Conservation (phyloP, 2,329 filamentous ascomycete species). For the Alternaria alternata region DNA sequence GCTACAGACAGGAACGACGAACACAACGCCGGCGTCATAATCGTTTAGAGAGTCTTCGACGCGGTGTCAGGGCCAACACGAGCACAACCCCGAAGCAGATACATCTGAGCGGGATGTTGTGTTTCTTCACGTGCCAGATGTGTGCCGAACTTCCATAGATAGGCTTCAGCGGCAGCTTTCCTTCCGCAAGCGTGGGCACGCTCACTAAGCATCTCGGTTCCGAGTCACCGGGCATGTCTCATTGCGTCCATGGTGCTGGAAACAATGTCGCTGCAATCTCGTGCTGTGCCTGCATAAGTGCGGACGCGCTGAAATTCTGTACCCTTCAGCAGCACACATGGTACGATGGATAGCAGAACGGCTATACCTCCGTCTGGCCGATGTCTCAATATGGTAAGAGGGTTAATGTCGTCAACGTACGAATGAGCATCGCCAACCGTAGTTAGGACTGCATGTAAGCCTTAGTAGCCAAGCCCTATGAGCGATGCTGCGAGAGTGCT, state of each 20-base stretch:
- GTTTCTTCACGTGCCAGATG: not conserved
- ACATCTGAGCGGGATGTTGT: not conserved
- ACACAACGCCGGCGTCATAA: not conserved
- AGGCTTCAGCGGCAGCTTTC: not conserved
- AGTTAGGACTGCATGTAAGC: conserved; percentile 19
- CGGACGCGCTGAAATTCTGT: not conserved
- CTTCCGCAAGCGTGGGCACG: not conserved
- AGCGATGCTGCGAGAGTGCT: conserved; percentile 13
- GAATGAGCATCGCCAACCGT: conserved; percentile 1
- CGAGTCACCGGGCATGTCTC: conserved; percentile 23
- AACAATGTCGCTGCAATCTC: conserved; percentile 5
- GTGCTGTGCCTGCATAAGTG: conserved; percentile 17
- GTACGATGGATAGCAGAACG: conserved; percentile 25
- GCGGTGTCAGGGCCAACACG: not conserved
- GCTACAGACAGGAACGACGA: not conserved
- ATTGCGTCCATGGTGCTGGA: conserved; percentile 19
- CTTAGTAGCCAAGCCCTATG: conserved; percentile 37
- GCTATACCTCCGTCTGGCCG: conserved; percentile 15
- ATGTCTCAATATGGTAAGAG: not conserved
- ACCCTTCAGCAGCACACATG: conserved; percentile 14
- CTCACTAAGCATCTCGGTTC: not conserved
- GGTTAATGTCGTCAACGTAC: not conserved
- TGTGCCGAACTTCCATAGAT: not conserved
- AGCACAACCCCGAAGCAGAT: not conserved
- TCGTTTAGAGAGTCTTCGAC: not conserved